phyloP scores from a whole-genome alignment of 2,329 filamentous ascomycete species.

The Trichoderma harzianum region DNA sequence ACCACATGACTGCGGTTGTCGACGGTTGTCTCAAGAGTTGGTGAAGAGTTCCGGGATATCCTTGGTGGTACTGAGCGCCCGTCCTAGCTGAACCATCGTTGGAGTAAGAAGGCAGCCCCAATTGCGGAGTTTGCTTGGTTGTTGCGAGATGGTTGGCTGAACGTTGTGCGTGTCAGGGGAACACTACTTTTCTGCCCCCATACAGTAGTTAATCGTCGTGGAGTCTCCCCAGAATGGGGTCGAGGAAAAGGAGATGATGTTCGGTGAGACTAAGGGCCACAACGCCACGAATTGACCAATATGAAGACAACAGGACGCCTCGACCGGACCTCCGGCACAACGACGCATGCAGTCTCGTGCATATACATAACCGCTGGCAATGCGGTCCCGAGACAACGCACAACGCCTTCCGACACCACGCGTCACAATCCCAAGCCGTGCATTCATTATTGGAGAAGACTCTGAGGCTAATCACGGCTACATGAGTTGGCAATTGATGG shows the following conservation, averaged over 20 bases:
- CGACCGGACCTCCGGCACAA: conserved; percentile 15
- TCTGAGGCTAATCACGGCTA: background rate
- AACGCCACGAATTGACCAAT: conserved; percentile 6
- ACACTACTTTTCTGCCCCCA: conserved; percentile 11
- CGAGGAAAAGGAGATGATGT: conserved; percentile 1
- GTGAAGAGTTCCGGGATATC: background rate
- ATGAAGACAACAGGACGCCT: conserved; percentile 7
- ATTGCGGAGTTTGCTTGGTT: background rate
- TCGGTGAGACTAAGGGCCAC: conserved; percentile 11
- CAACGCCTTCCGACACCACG: conserved; percentile 5
- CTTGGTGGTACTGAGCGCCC: background rate
- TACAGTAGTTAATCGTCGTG: conserved; percentile 2
- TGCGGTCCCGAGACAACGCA: conserved; percentile 2
- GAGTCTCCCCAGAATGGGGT: conserved; percentile 9
- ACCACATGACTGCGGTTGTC: background rate
- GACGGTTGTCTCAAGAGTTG: background rate
- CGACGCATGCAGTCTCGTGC: background rate
- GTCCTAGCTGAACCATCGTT: background rate
- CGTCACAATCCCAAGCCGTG: background rate
- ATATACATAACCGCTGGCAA: conserved; percentile 1
- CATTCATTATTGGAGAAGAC: background rate
- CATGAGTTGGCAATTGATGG: background rate
- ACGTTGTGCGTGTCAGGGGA: background rate
- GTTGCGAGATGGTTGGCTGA: background rate
- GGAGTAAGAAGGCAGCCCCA: background rate